Percentiles rank a stretch among this genome's conserved stretches.
Conservation (phyloP, 768 basidiomycete genomes). For the Tricholoma furcatifolium region DNA sequence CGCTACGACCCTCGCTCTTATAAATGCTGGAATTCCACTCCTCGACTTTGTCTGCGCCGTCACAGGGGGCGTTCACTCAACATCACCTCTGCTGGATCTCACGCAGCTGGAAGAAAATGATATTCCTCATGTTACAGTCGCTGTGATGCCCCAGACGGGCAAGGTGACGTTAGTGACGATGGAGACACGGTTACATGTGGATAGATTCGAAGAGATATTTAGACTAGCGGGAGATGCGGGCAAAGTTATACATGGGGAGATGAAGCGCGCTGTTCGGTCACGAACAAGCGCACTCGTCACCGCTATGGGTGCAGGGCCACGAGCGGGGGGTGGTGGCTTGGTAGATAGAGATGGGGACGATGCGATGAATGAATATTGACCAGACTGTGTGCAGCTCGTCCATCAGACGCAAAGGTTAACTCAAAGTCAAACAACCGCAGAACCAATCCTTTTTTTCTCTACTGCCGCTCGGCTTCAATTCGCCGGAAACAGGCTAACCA, state of each 20-base stretch:
- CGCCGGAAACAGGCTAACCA: slow-evolving; percentile 90
- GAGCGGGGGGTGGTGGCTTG: slow-evolving; percentile 23
- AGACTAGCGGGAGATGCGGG: slow-evolving; percentile 75
- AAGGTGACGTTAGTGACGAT: slow-evolving; percentile 87
- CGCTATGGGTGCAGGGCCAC: slow-evolving; percentile 54
- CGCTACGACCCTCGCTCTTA: slow-evolving; percentile 89
- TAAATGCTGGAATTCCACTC: slow-evolving; percentile 87
- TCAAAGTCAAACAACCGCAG: slow-evolving; percentile 1
- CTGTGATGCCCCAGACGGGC: slow-evolving; percentile 83
- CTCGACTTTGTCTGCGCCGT: slow-evolving; percentile 90
- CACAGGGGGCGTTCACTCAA: slow-evolving; percentile 82
- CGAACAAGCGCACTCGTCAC: slow-evolving; percentile 62
- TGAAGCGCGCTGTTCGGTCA: slow-evolving; percentile 68
- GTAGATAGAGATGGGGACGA: slow-evolving; percentile 35
- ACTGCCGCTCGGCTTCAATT: slow-evolving; percentile 37
- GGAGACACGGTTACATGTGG: slow-evolving; percentile 93
- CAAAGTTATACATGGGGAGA: slow-evolving; percentile 77
- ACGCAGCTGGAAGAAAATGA: slow-evolving; percentile 89
- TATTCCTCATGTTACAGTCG: slow-evolving; percentile 85
- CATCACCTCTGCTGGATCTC: slow-evolving; percentile 82
- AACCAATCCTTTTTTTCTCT: slow-evolving; percentile 12
- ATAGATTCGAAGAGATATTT: slow-evolving; percentile 90
- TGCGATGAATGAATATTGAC: slow-evolving; percentile 33
- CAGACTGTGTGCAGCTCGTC: slow-evolving; percentile 7
- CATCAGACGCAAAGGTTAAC: background rate